Evolutionary conservation across 495 filamentous ascomycete species (phyloP).

Genomic region (Massariosphaeria phaeospora): DNA sequence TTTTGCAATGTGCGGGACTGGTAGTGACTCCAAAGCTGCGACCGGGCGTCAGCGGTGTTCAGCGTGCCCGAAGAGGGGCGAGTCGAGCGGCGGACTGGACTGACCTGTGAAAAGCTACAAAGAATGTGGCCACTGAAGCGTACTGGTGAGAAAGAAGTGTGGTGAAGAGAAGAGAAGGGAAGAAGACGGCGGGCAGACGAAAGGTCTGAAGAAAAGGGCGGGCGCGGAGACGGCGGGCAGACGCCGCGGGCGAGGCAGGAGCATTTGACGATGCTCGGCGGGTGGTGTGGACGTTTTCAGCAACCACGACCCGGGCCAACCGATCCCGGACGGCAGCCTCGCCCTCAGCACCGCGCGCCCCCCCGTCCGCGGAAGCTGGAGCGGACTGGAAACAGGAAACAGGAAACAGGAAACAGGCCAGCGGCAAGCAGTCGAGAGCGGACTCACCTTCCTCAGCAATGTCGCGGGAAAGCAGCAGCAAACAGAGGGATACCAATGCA

Average conservation of each 20-base stretch:
- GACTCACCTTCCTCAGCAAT: slow-evolving; percentile 2
- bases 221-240: neutral
- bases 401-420: too few species aligned
- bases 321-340: slow-evolving; percentile 2
- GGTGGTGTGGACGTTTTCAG: too few species aligned
- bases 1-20: slow-evolving; percentile 29
- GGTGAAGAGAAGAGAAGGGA: slow-evolving; percentile 21
- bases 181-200: neutral
- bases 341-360: slow-evolving; percentile 5
- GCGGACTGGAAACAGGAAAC: neutral
- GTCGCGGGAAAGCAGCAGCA: neutral
- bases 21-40: slow-evolving; percentile 33
- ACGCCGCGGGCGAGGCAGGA: slow-evolving; percentile 7
- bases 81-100: neutral
- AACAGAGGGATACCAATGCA: slow-evolving; percentile 6
- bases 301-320: neutral
- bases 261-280: neutral
- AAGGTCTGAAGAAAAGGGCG: slow-evolving; percentile 13
- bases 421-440: too few species aligned
- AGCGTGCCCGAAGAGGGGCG: neutral
- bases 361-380: too few species aligned
- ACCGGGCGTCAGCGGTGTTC: neutral
- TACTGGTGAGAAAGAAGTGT: slow-evolving; percentile 29
- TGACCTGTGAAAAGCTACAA: slow-evolving; percentile 35
- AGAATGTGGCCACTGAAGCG: slow-evolving; percentile 36